Evolutionary conservation across 768 basidiomycete genomes (phyloP), one percentile per base, ranked within the genome.

Genomic region (Chiua virens): DNA sequence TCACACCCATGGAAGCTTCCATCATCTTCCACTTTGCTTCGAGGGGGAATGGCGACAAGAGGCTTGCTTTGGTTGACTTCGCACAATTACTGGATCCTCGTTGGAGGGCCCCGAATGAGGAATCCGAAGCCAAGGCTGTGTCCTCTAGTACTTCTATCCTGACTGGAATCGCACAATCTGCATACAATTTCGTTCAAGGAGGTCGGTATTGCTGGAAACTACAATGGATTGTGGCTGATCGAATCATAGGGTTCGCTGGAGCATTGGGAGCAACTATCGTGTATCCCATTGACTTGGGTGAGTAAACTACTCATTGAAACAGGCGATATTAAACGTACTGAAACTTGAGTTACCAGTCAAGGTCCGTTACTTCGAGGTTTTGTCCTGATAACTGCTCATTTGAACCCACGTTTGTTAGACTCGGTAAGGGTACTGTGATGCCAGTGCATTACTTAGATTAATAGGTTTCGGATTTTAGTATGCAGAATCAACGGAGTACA

Each of bases 1-100:
- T 98, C 70, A 95, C 93, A 1, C 96, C 96, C 5, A 96, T 98
- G 91, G 96, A 98, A 70, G 92, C 89, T n/a, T 83, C 88, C 47
- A 97, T 98, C 63, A 86, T 99, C 62, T 99, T 98, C 75, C 96
- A 99, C 70, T 98, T 98, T 73, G 94, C 94, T 23, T 86, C 90
- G 13, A 82, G 93, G 42, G 95, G 94, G 14, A 73, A 77, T 40
- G 73, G 75, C 4, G 74, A 75, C 42, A 82, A 86, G 61, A 81
- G 93, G 20, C 79, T 99, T 45, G 82, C 92, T 10, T 71, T 96
- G 35, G 71, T 90, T 39, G 97, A 99, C 69, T 99, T 99, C 70
- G 92, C 86, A 18, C 92, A 95, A 62, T 72, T 98, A 21, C 73
- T 98, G 47, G 95, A 98, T 66, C 91, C 95, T 15, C 85, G 85